Base-by-base conservation (phyloP, 345 rosid genomes). In the Acer saccharum region DNA sequence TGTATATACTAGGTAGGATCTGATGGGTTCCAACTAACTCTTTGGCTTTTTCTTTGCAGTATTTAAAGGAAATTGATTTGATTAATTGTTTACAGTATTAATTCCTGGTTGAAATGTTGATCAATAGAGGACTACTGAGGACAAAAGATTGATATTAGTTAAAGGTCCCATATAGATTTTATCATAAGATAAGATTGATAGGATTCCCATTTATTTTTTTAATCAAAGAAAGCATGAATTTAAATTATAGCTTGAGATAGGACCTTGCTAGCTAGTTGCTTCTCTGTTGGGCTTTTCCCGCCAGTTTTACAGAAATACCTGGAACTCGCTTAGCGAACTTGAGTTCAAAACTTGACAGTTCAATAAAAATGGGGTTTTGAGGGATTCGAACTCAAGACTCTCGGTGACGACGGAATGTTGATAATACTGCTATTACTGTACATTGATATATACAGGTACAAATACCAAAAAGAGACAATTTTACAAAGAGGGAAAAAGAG, bases 161-260 rank as follows among this genome's bases (percentile, higher is more conserved):
- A 65, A 73, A 65, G 79, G 81, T 35, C 79, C 80, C 78, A 83
- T 32, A 41, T 25, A 74, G 76, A 79, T 13, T 41, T 66, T 75
- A 46, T 69, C 61, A 29, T 75, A 20, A 61, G 63, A 13, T 43
- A 35, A 35, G 39, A 35, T 35, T 16, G 5, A 16, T n/a, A 46
- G 65, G 69, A 62, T 65, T 70, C 21, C 25, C 46, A 23, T 74
- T 69, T 55, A 68, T 48, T 43, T 50, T 10, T 50, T 50, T 74
- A 29, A 63, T 54, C 77, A 17, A 18, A 10, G 18, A 55, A 82
- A 43, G 35, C n/a, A 60, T 76, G 16, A 7, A 68, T 60, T 57
- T 64, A 63, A 71, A 76, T 63, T 57, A 54, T 76, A 70, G 21
- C 54, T 43, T 55, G 20, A 7, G 10, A 79, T 50, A 68, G 71